Evolutionary conservation across 225 moss, liverwort and hornwort genomes (phyloP).

Genomic region (Polytrichum commune): DNA sequence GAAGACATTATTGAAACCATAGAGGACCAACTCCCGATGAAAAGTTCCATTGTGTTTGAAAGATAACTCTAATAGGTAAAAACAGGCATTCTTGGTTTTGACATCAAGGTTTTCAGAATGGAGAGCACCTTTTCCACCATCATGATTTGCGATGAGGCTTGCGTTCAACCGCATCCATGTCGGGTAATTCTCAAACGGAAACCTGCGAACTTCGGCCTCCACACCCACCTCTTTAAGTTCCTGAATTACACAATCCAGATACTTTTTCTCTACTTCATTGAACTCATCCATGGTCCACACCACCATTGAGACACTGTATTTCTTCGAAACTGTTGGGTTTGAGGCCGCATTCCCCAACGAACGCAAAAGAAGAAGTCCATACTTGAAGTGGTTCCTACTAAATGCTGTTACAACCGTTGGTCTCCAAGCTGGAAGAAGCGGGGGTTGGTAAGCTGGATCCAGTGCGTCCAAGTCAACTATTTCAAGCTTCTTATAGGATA

Average conservation of each 20-base stretch:
- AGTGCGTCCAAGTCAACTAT: constrained; percentile 42
- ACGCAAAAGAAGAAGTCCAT: constrained; percentile 53
- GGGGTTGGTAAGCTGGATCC: constrained; percentile 24
- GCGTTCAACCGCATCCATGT: constrained; percentile 58
- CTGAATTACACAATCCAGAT: constrained; percentile 34
- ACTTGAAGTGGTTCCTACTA: constrained; percentile 51
- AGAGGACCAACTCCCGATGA: neutral
- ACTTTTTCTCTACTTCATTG: constrained; percentile 12
- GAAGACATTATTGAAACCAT: too few species aligned
- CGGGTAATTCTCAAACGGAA: constrained; percentile 46
- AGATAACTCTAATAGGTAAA: too few species aligned
- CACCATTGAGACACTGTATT: constrained; percentile 47
- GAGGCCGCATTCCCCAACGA: constrained; percentile 35
- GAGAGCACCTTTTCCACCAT: constrained; percentile 53
- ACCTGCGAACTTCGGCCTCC: constrained; percentile 30
- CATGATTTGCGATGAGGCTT: constrained; percentile 36
- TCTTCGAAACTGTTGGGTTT: constrained; percentile 4
- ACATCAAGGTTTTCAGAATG: neutral
- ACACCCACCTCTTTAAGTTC: constrained; percentile 38
- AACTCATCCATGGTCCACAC: constrained; percentile 68
- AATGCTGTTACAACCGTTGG: constrained; percentile 58
- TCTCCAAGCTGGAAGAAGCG: constrained; percentile 30
- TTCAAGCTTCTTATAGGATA: constrained; percentile 41
- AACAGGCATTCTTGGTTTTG: neutral
- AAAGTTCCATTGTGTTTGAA: neutral